phyloP scores from a whole-genome alignment of 257 asterid genomes.

The Voacanga thouarsii region DNA sequence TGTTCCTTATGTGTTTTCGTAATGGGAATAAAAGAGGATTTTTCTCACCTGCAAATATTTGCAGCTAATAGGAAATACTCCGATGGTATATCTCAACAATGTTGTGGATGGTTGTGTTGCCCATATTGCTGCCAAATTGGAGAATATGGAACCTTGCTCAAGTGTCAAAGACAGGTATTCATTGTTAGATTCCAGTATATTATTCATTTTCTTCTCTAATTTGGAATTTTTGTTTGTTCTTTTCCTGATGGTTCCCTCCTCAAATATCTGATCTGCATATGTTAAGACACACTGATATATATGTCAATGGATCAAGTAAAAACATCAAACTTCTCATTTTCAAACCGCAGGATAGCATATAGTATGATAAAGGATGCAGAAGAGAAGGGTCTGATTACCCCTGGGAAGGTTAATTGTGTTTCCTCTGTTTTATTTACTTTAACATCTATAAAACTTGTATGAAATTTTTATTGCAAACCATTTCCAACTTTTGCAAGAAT shows the following conservation, averaged over 20 bases:
- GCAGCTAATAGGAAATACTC: slow-evolving; percentile 47
- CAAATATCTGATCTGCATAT: neutral
- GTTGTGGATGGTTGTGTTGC: slow-evolving; percentile 41
- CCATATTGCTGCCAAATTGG: slow-evolving; percentile 43
- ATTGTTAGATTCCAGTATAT: neutral
- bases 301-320: neutral
- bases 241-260: neutral
- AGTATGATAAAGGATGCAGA: slow-evolving; percentile 56
- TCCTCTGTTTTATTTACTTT: neutral
- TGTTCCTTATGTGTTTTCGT: neutral
- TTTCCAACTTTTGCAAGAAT: neutral
- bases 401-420: slow-evolving; percentile 37
- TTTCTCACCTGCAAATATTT: neutral
- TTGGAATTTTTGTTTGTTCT: neutral
- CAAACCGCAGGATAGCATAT: slow-evolving; percentile 37
- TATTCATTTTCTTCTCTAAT: slow-evolving; percentile 1
- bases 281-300: neutral
- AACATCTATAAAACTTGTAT: neutral
- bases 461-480: neutral
- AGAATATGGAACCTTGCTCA: slow-evolving; percentile 46
- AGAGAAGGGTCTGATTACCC: slow-evolving; percentile 45
- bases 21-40: neutral
- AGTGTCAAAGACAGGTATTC: slow-evolving; percentile 47
- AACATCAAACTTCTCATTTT: neutral
- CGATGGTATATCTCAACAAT: slow-evolving; percentile 46